Percentiles rank a stretch among this genome's conserved stretches.
phyloP scores from a whole-genome alignment of 2,329 filamentous ascomycete genomes.

The Botryosphaeria dothidea region DNA sequence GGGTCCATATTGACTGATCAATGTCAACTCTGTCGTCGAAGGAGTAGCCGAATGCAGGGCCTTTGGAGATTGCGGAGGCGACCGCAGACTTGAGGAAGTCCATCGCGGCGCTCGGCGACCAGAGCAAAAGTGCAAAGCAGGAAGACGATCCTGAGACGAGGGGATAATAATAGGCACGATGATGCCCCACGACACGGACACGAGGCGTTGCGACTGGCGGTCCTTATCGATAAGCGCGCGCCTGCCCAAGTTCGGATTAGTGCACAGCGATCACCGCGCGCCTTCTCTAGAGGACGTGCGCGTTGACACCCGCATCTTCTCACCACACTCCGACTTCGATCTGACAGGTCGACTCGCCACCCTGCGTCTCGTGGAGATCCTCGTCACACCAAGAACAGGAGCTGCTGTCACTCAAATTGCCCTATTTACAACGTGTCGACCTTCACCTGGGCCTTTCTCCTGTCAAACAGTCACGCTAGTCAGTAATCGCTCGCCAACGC shows the following conservation, averaged over 20 bases:
- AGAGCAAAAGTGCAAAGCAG: not conserved
- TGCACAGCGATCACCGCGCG: not conserved
- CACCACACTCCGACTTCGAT: not conserved
- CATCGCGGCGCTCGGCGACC: conserved; percentile 56
- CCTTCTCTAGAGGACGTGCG: conserved; percentile 8
- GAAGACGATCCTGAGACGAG: not conserved
- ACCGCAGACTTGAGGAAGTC: conserved; percentile 98
- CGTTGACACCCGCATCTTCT: not conserved
- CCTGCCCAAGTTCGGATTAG: not conserved
- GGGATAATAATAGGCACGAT: not conserved
- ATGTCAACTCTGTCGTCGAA: conserved; percentile 92
- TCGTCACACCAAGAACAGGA: not conserved
- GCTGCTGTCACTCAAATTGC: not conserved
- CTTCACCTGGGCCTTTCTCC: not conserved
- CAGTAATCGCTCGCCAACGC: not conserved
- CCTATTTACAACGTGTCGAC: not conserved
- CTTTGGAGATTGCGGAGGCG: conserved; percentile 93
- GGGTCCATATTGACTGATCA: conserved; percentile 92
- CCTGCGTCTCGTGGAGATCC: not conserved
- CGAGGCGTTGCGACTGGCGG: conserved; percentile 4
- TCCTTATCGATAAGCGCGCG: conserved; percentile 1
- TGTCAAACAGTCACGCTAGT: conserved; percentile 9
- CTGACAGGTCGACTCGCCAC: not conserved
- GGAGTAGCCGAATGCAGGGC: conserved; percentile 86
- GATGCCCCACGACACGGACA: conserved; percentile 11